These are phyloP conservation scores for Hypoxylon sp. DNA, from an alignment of 2,329 filamentous ascomycete species.

Conservation along the genomic window DNA sequence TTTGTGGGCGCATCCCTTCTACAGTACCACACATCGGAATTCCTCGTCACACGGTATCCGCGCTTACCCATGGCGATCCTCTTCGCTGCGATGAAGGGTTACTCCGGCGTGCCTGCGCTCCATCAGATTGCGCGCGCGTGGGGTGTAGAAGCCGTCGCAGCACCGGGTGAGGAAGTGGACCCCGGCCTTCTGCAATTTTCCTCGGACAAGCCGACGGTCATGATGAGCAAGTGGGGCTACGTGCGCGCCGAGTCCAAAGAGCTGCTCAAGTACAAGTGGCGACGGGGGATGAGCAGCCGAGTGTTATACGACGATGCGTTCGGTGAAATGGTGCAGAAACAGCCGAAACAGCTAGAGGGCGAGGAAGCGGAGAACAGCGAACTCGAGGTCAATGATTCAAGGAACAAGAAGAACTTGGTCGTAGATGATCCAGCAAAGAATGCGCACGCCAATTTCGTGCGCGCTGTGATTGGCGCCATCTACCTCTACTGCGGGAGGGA, in stretches of 20 bases:
- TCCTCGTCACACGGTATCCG: conserved; percentile 89
- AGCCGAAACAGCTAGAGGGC: conserved; percentile 30
- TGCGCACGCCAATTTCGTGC: conserved; percentile 83
- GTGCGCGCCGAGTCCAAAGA: conserved; percentile 65
- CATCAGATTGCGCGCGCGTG: conserved; percentile 83
- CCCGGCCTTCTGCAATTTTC: conserved; percentile 89
- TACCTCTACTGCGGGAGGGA: conserved; percentile 87
- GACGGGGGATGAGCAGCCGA: conserved; percentile 80
- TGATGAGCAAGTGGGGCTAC: conserved; percentile 66
- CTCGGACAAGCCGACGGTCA: conserved; percentile 62
- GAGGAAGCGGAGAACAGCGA: conserved; percentile 38
- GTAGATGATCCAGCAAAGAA: conserved; percentile 43
- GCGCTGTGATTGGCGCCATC: conserved; percentile 85
- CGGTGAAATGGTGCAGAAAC: conserved; percentile 70
- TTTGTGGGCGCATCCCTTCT: conserved; percentile 86
- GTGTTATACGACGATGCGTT: conserved; percentile 89
- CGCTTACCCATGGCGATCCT: conserved; percentile 91
- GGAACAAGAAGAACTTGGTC: conserved; percentile 47
- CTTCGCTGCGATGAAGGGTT: conserved; percentile 88
- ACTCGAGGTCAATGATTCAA: conserved; percentile 43
- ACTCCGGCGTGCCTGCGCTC: conserved; percentile 81
- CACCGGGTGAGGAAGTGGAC: conserved; percentile 91
- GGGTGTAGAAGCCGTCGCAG: conserved; percentile 91
- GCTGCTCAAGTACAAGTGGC: conserved; percentile 66
- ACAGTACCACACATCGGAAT: conserved; percentile 90